These are phyloP conservation scores for Monascus ruber DNA, from an alignment of 2,329 filamentous ascomycete species.

Conservation along the genomic window DNA sequence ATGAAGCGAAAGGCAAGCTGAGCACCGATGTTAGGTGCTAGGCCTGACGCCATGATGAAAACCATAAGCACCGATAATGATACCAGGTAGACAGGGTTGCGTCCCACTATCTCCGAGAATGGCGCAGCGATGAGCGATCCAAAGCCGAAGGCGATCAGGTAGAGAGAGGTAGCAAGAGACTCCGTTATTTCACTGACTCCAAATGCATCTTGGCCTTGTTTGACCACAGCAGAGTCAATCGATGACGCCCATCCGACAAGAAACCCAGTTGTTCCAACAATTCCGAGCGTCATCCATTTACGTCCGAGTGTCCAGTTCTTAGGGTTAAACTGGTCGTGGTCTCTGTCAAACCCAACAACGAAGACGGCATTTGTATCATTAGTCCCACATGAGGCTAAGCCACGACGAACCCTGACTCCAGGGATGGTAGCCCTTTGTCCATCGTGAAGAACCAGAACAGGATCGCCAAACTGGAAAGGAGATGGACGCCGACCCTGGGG, in stretches of 20 bases:
- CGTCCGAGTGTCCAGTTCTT: neutral
- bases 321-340: neutral
- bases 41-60: constrained; percentile 38
- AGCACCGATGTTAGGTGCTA: constrained; percentile 39
- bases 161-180: constrained; percentile 3
- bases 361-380: neutral
- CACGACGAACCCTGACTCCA: neutral
- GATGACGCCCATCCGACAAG: neutral
- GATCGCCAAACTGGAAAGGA: neutral
- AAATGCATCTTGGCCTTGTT: neutral
- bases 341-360: neutral
- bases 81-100: constrained; percentile 39
- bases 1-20: constrained; percentile 41
- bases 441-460: neutral
- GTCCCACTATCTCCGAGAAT: constrained; percentile 38
- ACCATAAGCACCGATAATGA: constrained; percentile 38
- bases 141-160: constrained; percentile 37
- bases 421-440: neutral
- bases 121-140: constrained; percentile 40
- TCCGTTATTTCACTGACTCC: neutral
- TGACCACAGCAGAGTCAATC: neutral
- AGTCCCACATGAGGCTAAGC: neutral
- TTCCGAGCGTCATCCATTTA: neutral
- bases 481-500: neutral
- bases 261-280: neutral